Base-by-base conservation (phyloP, 192 early-diverging fungal genomes). In the Coemansia biformis region DNA sequence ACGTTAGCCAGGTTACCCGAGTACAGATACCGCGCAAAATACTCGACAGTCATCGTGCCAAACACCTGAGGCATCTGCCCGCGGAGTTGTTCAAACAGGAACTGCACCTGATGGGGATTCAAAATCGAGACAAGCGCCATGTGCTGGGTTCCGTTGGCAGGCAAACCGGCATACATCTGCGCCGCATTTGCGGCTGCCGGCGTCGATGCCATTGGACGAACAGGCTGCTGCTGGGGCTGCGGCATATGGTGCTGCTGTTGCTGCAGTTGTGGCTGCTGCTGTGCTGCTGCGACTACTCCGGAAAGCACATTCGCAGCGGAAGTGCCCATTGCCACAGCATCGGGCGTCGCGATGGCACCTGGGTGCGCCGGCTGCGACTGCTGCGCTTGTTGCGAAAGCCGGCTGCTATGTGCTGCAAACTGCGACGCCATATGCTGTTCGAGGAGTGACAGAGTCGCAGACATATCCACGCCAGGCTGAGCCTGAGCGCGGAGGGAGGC, bases 121-220 rank as follows among this genome's bases (percentile, higher is more conserved):
- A 71, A 15, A 46, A 58, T 56, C n/a, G 39, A 26, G 13, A 71
- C 56, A 0, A 71, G 28, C 0, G 42, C 15, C 57, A 63, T 19
- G 24, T 71, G 67, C 39, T 71, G 67, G 1, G 18, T 28, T 1
- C 39, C 15, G 14, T 38, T 59, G 19, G 33, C 38, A n/a, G 43
- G 48, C 13, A 30, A 21, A 3, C 51, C 51, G 4, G 52, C 42
- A 28, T 51, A 45, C 30, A 44, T 38, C 29, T 59, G 57, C 11
- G 45, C 38, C 0, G 59, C 26, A 5, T 13, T 38, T 11, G 51
- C 24, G 18, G 31, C 17, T 22, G 30, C 41, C 4, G 48, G 35
- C 35, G 36, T 30, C 15, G 21, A n/a, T 8, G 29, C 29, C 8
- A 10, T 8, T 8, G 29, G 29, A 1, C 29, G 29, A 5, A 30